Evolutionary conservation across 805 yeast species (phyloP).

Genomic region (Phaffomyces antillensis): DNA sequence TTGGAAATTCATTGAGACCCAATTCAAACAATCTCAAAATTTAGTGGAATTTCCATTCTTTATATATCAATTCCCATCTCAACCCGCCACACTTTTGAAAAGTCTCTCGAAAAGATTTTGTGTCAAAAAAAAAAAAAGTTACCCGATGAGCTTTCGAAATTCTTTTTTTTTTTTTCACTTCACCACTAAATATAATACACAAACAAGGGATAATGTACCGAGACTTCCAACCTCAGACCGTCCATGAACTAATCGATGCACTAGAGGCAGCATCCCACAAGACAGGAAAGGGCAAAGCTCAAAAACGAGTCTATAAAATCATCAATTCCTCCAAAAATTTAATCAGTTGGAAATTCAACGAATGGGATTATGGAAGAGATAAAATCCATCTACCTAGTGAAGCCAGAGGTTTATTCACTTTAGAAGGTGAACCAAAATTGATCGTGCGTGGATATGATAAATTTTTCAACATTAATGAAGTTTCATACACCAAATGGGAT

Average conservation of each 20-base stretch:
- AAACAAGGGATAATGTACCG: no score
- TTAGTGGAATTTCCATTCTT: no score
- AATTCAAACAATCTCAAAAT: no score
- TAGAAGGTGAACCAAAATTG: slow-evolving; percentile 33
- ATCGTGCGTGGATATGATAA: slow-evolving; percentile 89
- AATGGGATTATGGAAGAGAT: slow-evolving; percentile 72
- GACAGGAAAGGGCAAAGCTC: slow-evolving; percentile 26
- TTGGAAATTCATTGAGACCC: no score
- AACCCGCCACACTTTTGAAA: neutral
- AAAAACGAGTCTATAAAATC: slow-evolving; percentile 23
- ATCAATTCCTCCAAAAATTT: slow-evolving; percentile 22
- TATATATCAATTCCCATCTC: no score
- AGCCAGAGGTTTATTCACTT: slow-evolving; percentile 80
- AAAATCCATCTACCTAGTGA: slow-evolving; percentile 53
- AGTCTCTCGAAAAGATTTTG: neutral
- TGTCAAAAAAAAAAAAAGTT: neutral
- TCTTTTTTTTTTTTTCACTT: no score
- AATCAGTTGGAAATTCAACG: slow-evolving; percentile 75
- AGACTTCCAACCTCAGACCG: slow-evolving; percentile 7
- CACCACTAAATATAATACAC: no score
- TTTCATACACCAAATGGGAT: slow-evolving; percentile 41
- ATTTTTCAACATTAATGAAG: slow-evolving; percentile 79
- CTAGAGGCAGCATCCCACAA: slow-evolving; percentile 11
- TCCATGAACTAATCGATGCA: slow-evolving; percentile 6
- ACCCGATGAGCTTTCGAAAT: neutral